phyloP scores from a whole-genome alignment of 768 basidiomycete genomes.

The Suillus bovinus region DNA sequence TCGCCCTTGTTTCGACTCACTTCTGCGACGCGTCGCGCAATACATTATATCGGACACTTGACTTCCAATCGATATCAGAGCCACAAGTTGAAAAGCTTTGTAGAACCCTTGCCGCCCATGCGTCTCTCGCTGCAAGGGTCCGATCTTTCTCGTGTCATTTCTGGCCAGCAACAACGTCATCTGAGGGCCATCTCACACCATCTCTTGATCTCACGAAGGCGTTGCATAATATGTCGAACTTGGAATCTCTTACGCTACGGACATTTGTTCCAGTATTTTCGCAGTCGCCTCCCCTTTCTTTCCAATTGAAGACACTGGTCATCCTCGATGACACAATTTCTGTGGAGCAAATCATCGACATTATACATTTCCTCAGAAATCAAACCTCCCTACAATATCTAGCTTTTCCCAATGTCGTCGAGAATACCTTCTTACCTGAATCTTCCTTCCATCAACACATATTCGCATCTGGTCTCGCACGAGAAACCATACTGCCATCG shows the following conservation, averaged over 20 bases:
- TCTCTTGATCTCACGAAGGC: conserved; percentile 23
- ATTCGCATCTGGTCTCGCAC: conserved; percentile 1
- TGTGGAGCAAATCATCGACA: conserved; percentile 19
- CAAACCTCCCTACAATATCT: conserved; percentile 29
- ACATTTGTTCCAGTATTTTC: conserved; percentile 27
- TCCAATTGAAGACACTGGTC: conserved; percentile 27
- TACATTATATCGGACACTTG: conserved; percentile 23
- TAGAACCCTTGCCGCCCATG: conserved; percentile 18
- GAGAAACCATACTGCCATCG: conserved; percentile 18
- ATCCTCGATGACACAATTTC: conserved; percentile 29
- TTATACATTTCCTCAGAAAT: conserved; percentile 25
- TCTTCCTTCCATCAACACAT: conserved; percentile 2
- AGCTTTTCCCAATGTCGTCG: conserved; percentile 27
- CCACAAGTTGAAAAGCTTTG: conserved; percentile 20
- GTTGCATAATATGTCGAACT: conserved; percentile 31
- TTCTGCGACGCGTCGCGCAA: conserved; percentile 25
- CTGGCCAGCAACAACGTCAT: conserved; percentile 20
- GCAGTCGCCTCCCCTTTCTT: conserved; percentile 18
- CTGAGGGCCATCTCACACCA: conserved; percentile 14
- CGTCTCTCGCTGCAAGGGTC: conserved; percentile 26
- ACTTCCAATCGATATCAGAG: conserved; percentile 18
- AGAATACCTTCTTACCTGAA: conserved; percentile 10
- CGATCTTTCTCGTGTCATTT: conserved; percentile 24
- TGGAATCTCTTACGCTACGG: conserved; percentile 26
- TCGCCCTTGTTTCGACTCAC: conserved; percentile 26